Conservation (phyloP, 352 stramenopile species). For the Globisporangium nodosum region DNA sequence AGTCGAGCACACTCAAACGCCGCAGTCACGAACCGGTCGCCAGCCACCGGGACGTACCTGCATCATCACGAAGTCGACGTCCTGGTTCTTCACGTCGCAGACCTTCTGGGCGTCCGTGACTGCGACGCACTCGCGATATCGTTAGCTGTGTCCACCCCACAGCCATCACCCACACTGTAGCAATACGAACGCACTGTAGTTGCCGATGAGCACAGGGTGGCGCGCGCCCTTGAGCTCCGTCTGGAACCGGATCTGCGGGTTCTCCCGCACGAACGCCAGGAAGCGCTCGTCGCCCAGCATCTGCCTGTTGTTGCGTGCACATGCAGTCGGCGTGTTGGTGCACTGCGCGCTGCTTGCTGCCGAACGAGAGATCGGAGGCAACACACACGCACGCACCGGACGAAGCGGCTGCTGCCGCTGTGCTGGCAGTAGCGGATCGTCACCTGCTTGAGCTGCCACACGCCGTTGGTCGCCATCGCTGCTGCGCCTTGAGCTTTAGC, state of each 20-base stretch:
- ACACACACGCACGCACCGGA: slow-evolving; percentile 26
- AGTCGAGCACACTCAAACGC: neutral
- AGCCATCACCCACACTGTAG: neutral
- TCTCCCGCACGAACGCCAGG: slow-evolving; percentile 81
- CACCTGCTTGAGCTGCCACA: slow-evolving; percentile 77
- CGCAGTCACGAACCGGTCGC: neutral
- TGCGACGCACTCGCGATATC: slow-evolving; percentile 12
- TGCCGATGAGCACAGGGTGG: slow-evolving; percentile 77
- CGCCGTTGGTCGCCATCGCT: slow-evolving; percentile 63
- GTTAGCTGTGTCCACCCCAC: neutral
- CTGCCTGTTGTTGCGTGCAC: slow-evolving; percentile 20
- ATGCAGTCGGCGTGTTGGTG: neutral
- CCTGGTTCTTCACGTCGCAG: slow-evolving; percentile 86
- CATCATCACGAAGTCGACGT: slow-evolving; percentile 74
- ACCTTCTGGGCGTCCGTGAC: slow-evolving; percentile 82
- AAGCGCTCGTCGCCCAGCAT: slow-evolving; percentile 76
- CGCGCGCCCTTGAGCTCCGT: slow-evolving; percentile 80
- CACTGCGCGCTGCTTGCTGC: too few species aligned
- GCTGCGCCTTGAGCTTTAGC: neutral
- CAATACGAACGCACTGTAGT: slow-evolving; percentile 51
- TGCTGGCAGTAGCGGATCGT: slow-evolving; percentile 82
- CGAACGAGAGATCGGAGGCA: neutral
- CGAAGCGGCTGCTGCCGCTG: slow-evolving; percentile 69
- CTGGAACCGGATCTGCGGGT: slow-evolving; percentile 80
- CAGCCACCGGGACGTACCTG: slow-evolving; percentile 37